A percentile compares a stretch with the other conserved stretches of the same genome.
These are phyloP conservation scores for Glycine tomentella DNA, from an alignment of 306 rosid genomes.

Conservation along the genomic window DNA sequence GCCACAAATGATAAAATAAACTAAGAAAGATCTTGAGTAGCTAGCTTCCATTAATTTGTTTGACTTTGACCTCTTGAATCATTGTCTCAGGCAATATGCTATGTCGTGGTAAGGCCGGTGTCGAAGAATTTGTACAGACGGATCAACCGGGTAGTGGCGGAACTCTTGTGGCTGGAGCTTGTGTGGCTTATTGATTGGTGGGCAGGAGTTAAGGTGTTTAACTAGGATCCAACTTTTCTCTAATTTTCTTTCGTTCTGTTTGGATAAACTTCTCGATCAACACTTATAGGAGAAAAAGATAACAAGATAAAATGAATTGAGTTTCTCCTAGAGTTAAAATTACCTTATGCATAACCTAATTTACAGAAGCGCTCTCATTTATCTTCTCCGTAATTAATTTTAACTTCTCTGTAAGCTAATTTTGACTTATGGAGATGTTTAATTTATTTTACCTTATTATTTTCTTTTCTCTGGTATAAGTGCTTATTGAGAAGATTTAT, in stretches of 20 bases:
- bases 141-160: conserved; percentile 77
- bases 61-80: too few species aligned
- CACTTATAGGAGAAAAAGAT: too few species aligned
- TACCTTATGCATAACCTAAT: background rate
- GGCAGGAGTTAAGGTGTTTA: conserved; percentile 87
- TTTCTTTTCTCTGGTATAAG: too few species aligned
- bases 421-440: background rate
- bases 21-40: too few species aligned
- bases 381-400: too few species aligned
- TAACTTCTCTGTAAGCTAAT: background rate
- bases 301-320: too few species aligned
- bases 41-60: too few species aligned
- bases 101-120: conserved; percentile 67
- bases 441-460: background rate
- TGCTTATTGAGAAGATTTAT: too few species aligned
- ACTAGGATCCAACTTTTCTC: conserved; percentile 20
- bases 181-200: conserved; percentile 92
- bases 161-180: conserved; percentile 85
- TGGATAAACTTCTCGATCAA: background rate
- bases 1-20: too few species aligned
- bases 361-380: background rate
- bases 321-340: background rate
- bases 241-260: background rate
- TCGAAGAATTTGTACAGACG: conserved; percentile 73
- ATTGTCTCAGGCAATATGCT: conserved; percentile 72